phyloP scores from a whole-genome alignment of 352 stramenopile genomes.

The Peronospora farinosa region DNA sequence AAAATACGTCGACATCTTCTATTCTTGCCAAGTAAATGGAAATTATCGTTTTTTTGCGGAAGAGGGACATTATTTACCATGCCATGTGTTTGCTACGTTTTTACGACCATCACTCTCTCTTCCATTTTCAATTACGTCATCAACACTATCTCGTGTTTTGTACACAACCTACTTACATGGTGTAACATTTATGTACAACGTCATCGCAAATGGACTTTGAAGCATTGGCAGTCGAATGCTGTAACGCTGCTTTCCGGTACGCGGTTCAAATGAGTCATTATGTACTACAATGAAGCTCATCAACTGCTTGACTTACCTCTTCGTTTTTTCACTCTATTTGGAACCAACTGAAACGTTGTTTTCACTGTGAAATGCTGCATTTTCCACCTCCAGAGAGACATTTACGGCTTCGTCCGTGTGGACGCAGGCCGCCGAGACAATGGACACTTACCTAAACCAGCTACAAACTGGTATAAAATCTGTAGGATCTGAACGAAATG shows the following conservation, averaged over 20 bases:
- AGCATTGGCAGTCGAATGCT: conserved; percentile 48
- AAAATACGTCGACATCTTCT: no score
- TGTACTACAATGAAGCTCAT: background rate
- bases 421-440: conserved; percentile 13
- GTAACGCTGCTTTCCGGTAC: conserved; percentile 44
- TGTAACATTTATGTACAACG: background rate
- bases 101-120: no score
- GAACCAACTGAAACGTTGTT: background rate
- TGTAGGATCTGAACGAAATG: background rate
- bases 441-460: conserved; percentile 11
- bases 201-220: conserved; percentile 41
- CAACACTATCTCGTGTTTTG: background rate
- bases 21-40: no score
- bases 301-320: no score
- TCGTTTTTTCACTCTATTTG: background rate
- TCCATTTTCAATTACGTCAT: background rate
- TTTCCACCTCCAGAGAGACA: conserved; percentile 14
- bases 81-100: no score
- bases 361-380: background rate
- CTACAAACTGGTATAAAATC: conserved; percentile 4
- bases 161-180: background rate
- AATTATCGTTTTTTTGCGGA: no score
- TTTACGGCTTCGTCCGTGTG: conserved; percentile 18
- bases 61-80: no score
- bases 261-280: background rate